Base-by-base conservation (phyloP, 768 basidiomycete genomes). In the Amanita rimosa region DNA sequence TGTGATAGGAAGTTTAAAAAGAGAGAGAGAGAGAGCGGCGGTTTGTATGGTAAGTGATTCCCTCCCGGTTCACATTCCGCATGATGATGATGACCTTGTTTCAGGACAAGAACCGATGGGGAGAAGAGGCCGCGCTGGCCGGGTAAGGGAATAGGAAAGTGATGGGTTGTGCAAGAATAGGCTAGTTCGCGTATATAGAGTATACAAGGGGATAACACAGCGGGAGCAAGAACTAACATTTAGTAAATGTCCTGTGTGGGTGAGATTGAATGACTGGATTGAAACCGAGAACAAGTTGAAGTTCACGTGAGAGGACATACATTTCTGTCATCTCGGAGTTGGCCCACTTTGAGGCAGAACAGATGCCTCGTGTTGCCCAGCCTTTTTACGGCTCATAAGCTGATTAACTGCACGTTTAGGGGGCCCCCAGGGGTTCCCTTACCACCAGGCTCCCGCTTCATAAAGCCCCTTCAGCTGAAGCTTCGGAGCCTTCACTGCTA, bases 281-380 rank as follows among this genome's bases (percentile, higher is more conserved):
- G 13, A 33, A 16, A 39, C 22, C 2, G 22, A 33, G 21, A 19
- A 17, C 22, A 48, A 31, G 21, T 16, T n/a, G n/a, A n/a, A n/a
- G 44, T 34, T 2, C 37, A 31, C 47, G 47, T 48, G 47, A 40
- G 47, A 48, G 31, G 19, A 48, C 37, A 48, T 33, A 37, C 6
- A n/a, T n/a, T 39, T 16, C 11, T 39, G 46, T 38, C 47, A 38
- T 34, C n/a, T n/a, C 46, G 34, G 19, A 38, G 34, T 27, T 16
- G 35, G 19, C 41, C 36, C 34, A 19, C 46, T 38, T 38, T 37
- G 40, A 27, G 27, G 27, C 27, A 29, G n/a, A 6, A 27, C 3
- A 48, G 39, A 33, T 42, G 48, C 48, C 48, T 49, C 48, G 48
- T 49, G 48, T 41, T 43, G 17, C 13, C 29, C 48, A 42, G 47